phyloP scores from a whole-genome alignment of 257 asterid genomes.

The Solanum piurae region DNA sequence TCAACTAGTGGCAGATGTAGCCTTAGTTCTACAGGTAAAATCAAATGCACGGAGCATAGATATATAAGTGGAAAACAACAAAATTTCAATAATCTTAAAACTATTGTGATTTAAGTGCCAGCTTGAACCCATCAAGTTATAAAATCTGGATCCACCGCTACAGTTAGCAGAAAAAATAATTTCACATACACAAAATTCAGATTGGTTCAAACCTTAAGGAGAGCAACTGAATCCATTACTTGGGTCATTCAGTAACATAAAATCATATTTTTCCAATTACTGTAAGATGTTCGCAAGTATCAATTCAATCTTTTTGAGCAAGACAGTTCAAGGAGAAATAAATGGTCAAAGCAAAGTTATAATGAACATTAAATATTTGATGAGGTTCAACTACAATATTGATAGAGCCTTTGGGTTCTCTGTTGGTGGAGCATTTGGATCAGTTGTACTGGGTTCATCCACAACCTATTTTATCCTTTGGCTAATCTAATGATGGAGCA shows the following conservation, averaged over 20 bases:
- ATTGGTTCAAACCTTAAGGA: not conserved
- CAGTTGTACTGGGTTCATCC: not conserved
- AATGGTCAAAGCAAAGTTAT: not conserved
- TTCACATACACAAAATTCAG: not conserved
- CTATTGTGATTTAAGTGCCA: not conserved
- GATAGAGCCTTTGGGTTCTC: not conserved
- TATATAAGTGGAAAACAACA: not conserved
- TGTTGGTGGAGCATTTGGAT: not conserved
- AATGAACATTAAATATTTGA: not conserved
- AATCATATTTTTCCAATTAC: not conserved
- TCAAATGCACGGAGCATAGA: not conserved
- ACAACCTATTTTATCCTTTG: not conserved
- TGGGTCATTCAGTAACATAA: not conserved
- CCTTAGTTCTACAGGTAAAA: not conserved
- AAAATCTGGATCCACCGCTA: not conserved
- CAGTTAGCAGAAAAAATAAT: not conserved
- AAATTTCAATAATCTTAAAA: not conserved
- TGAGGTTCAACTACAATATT: not conserved
- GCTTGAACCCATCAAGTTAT: not conserved
- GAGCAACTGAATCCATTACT: not conserved
- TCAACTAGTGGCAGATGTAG: not conserved
- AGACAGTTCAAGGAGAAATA: not conserved
- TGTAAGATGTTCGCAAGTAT: not conserved
- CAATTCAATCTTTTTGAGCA: not conserved
- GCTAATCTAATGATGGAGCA: not conserved